Base-by-base conservation (phyloP, 129 eudicot genomes). In the Flaveria bidentis region DNA sequence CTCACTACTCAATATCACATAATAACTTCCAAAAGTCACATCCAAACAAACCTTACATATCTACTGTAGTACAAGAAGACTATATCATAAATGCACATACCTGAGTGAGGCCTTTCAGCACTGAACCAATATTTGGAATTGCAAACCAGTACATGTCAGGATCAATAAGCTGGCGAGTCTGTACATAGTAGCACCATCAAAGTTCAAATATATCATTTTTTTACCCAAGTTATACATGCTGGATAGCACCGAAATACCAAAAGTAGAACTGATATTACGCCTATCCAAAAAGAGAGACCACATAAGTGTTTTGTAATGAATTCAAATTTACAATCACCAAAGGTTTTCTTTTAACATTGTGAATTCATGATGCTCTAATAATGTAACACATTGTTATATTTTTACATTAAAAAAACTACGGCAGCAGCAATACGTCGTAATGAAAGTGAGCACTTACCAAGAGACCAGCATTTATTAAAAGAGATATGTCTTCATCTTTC, bases 101-200 rank as follows among this genome's bases (percentile, higher is more conserved):
- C 99, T 95, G 97, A 18, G 94, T 78, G 49, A 95, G 84, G 73
- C 89, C 96, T 84, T 91, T 95, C 78, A 95, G 94, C 53, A 95
- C 82, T 9, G 94, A 85, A 58, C 99, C 99, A 62, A 91, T 83
- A 84, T 82, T 87, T 67, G 99, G 99, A 82, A 95, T 95, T 69
- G 94, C 87, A 75, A 95, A 91, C 99, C 99, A 95, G 82, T 95
- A 95, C 91, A 88, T 89, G 76, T 87, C 83, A 45, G 88, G 89
- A 80, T 91, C 97, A 17, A 95, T 87, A 76, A 95, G 97, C 85
- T 95, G 99, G 26, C 99, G 92, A 62, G 95, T 89, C 99, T 95
- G 70, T 50, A 81, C 83, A 80, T 9, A 46, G 76, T 55, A 67
- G 42, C 52, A 44, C 11, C 51, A 47, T 16, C 73, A 66, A 49